phyloP scores from a whole-genome alignment of 306 rosid species.

The Cicer judaicum region DNA sequence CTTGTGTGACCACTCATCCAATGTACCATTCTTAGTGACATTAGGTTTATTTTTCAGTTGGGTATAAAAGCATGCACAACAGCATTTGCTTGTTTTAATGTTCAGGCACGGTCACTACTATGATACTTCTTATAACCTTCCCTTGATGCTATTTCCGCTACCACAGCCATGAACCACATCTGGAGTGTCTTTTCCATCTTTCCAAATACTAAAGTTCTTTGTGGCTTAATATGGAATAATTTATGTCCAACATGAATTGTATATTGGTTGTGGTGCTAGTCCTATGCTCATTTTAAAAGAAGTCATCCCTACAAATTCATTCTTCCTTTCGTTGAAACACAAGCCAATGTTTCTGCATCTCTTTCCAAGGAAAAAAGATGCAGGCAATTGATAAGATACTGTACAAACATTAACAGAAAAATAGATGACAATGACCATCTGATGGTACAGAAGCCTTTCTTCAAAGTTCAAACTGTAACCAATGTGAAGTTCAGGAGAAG shows the following conservation, averaged over 20 bases:
- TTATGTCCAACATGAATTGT: slow-evolving; percentile 63
- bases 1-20: background rate
- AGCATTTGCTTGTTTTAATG: slow-evolving; percentile 68
- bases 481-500: background rate
- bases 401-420: background rate
- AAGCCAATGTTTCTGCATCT: background rate
- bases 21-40: background rate
- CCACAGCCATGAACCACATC: slow-evolving; percentile 55
- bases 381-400: background rate
- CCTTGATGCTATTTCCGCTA: slow-evolving; percentile 56
- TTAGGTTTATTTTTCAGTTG: background rate
- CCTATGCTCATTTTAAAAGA: slow-evolving; percentile 65
- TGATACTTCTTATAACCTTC: slow-evolving; percentile 67
- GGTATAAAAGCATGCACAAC: slow-evolving; percentile 14
- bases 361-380: background rate
- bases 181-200: slow-evolving; percentile 59
- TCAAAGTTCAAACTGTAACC: background rate
- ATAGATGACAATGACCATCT: background rate
- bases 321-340: slow-evolving; percentile 1
- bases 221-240: slow-evolving; percentile 69
- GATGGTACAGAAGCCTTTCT: background rate
- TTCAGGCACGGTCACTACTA: slow-evolving; percentile 62
- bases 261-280: slow-evolving; percentile 63
- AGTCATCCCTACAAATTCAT: slow-evolving; percentile 42
- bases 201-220: slow-evolving; percentile 66